phyloP scores from a whole-genome alignment of 1,139 yeast genomes.

The Pichia cactophila region DNA sequence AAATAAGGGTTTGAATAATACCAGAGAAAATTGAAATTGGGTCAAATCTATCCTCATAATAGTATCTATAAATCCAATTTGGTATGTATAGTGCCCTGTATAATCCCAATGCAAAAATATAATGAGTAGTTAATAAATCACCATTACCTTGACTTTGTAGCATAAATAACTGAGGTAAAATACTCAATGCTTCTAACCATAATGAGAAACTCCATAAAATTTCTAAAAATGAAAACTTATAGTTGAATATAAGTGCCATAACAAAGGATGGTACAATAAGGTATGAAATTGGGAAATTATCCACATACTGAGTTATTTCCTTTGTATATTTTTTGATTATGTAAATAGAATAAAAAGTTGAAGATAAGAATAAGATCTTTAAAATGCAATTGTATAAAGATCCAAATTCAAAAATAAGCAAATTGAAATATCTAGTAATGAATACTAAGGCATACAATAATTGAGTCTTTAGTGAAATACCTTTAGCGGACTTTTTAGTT shows the following conservation, averaged over 20 bases:
- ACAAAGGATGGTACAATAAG: constrained; percentile 57
- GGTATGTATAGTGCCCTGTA: constrained; percentile 87
- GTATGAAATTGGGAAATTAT: constrained; percentile 71
- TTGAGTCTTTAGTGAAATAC: constrained; percentile 87
- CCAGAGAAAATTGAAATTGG: constrained; percentile 73
- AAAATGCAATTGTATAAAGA: constrained; percentile 72
- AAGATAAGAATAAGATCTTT: constrained; percentile 72
- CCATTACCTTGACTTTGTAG: constrained; percentile 88
- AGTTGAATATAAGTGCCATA: constrained; percentile 58
- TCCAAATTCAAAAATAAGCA: constrained; percentile 43
- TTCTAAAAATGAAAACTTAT: constrained; percentile 55
- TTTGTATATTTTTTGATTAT: constrained; percentile 57
- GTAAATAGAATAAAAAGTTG: constrained; percentile 70
- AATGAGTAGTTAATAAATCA: constrained; percentile 79
- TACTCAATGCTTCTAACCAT: constrained; percentile 88
- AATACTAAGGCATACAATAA: constrained; percentile 63
- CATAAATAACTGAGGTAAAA: constrained; percentile 85
- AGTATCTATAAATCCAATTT: constrained; percentile 89
- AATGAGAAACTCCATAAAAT: constrained; percentile 68
- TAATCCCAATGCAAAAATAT: constrained; percentile 85
- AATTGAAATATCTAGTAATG: constrained; percentile 70
- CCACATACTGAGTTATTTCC: constrained; percentile 45
- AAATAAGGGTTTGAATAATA: constrained; percentile 71
- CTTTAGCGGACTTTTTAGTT: constrained; percentile 60
- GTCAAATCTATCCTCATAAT: constrained; percentile 60